Evolutionary conservation across 805 yeast species (phyloP), one percentile per base, ranked within the genome.

Genomic region (Yamadazyma tumulicola): DNA sequence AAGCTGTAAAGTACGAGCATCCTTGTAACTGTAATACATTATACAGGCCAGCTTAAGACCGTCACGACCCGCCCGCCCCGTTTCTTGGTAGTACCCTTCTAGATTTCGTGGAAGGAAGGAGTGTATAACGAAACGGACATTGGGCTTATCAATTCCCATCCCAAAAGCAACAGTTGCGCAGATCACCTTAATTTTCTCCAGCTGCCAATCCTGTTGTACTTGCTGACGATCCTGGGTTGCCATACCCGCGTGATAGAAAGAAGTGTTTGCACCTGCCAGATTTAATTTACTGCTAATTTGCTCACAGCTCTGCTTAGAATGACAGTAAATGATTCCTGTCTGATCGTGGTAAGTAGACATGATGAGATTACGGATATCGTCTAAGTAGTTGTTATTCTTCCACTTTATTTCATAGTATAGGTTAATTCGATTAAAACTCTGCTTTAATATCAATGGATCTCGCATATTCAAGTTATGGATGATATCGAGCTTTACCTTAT

Each of bases 101-200:
- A 93, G 66, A 34, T 87, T 85, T 49, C 96, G 67, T 0, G 98
- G 97, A 17, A 93, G 62, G 5, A 93, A 85, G 43, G 82, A 70
- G 61, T 93, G 98, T 26, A 86, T 78, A 3, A 93, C 97, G 64
- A 73, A 89, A 30, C 98, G 67, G 9, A 93, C 98, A 59, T 93
- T 95, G 0, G 96, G 85, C 56, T 93, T 93, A 61, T 93, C 98
- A 37, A 93, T 91, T 31, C 98, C 98, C 98, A 93, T 93, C 18
- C 98, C 98, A 69, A 93, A 93, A 0, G 98, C 98, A 49, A 93
- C 84, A 0, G 98, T 93, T 0, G 98, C 98, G 64, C 97, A 91
- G 10, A 93, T 88, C 1, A 89, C 82, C 52, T 81, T 82, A 15
- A 81, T 61, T 14, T 59, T 55, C 36, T 83, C 81, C 1, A 61